A percentile compares a stretch with the other conserved stretches of the same genome.
Evolutionary conservation across 2,329 filamentous ascomycete genomes (phyloP).

Genomic region (Trichoderma citrinoviride): DNA sequence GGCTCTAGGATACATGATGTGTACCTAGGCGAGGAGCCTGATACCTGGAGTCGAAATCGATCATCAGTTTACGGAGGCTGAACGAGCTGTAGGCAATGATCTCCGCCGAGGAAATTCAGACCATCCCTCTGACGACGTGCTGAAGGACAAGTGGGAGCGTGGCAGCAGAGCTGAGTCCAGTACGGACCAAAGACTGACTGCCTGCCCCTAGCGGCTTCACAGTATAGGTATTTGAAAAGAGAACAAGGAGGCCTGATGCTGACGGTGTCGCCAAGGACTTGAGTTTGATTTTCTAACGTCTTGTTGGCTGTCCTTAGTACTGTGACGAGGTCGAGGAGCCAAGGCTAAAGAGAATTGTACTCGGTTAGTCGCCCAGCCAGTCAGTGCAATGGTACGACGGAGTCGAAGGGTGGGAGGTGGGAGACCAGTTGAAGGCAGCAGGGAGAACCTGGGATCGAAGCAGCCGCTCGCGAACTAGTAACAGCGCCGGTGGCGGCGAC

Average conservation of each 20-base stretch:
- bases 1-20: neutral
- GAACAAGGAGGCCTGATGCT: neutral
- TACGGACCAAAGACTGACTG: neutral
- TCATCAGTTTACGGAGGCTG: neutral
- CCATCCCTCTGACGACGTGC: neutral
- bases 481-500: too few species aligned
- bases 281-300: neutral
- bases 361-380: neutral
- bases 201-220: neutral
- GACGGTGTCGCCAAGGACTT: neutral
- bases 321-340: neutral
- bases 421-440: neutral
- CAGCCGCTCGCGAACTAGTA: neutral
- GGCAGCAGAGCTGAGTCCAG: too few species aligned
- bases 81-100: neutral
- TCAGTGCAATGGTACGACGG: neutral
- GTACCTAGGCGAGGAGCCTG: neutral
- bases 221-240: neutral
- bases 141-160: neutral
- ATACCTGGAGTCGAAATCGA: neutral
- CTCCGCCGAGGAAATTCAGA: neutral
- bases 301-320: neutral
- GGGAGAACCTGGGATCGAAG: conserved; percentile 8
- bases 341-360: conserved; percentile 7
- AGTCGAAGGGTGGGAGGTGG: neutral